phyloP scores from a whole-genome alignment of 2,329 filamentous ascomycete species.

The Colletotrichum sp. region DNA sequence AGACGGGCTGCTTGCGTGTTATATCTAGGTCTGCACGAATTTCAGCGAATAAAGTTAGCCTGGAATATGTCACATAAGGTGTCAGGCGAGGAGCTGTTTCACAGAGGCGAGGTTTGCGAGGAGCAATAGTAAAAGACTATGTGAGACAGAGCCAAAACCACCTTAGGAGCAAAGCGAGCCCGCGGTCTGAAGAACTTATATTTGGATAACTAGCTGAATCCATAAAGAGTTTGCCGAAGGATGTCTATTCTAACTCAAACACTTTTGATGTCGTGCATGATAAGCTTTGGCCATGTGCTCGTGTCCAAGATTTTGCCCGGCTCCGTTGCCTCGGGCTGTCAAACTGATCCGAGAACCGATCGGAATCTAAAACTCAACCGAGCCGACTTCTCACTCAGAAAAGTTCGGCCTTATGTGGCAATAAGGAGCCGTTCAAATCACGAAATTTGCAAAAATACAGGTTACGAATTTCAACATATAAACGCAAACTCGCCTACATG shows the following conservation, averaged over 20 bases:
- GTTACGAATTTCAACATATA: background rate
- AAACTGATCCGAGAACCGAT: background rate
- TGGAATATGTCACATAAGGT: background rate
- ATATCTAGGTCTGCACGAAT: background rate
- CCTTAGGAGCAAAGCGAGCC: background rate
- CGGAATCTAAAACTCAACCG: background rate
- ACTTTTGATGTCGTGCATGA: background rate
- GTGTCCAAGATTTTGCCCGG: background rate
- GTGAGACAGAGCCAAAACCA: fast-evolving
- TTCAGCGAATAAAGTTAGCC: background rate
- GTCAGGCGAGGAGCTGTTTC: background rate
- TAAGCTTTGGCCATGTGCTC: background rate
- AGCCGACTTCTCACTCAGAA: background rate
- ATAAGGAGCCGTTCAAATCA: background rate
- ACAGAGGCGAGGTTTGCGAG: background rate
- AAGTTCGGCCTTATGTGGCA: background rate
- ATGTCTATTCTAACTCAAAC: background rate
- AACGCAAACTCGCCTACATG: background rate
- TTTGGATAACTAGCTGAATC: background rate
- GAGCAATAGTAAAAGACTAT: background rate
- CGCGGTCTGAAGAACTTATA: background rate
- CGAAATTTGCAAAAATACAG: background rate
- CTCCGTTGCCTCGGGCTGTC: background rate
- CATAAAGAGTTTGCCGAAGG: background rate
- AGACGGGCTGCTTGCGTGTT: background rate